Evolutionary conservation across 2,329 filamentous ascomycete species (phyloP).

Genomic region (Lecanosticta acicola): DNA sequence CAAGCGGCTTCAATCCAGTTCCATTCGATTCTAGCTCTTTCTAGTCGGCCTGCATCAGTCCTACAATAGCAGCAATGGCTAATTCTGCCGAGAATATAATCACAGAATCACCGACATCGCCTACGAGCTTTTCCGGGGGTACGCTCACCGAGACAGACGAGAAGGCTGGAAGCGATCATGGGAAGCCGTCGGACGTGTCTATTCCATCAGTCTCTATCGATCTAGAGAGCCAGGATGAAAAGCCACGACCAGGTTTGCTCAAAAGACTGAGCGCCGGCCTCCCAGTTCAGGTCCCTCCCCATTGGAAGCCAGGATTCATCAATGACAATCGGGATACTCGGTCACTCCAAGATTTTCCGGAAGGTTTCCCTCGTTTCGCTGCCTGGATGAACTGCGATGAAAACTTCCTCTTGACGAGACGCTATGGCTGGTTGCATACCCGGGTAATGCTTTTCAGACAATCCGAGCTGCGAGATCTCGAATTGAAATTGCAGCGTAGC

Average conservation of each 20-base stretch:
- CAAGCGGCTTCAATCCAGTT: neutral
- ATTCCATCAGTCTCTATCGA: neutral
- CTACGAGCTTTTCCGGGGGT: neutral
- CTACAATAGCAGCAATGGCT: neutral
- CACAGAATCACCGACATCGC: neutral
- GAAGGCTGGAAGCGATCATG: neutral
- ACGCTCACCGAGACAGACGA: neutral
- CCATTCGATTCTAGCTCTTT: neutral
- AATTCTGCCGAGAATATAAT: neutral
- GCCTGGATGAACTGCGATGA: conserved; percentile 37
- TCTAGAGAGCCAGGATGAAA: neutral
- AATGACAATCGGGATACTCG: conserved; percentile 6
- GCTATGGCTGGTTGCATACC: conserved; percentile 37
- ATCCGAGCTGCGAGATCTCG: conserved; percentile 34
- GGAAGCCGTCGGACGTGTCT: neutral
- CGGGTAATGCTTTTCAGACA: conserved; percentile 37
- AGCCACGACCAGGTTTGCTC: conserved; percentile 1
- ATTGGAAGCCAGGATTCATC: conserved; percentile 7
- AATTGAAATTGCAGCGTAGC: conserved; percentile 31
- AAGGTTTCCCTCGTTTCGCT: conserved; percentile 37
- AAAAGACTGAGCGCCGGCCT: neutral
- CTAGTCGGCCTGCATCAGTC: neutral
- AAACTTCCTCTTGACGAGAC: conserved; percentile 37
- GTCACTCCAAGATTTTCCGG: conserved; percentile 34
- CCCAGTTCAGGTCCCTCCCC: conserved; percentile 3